Evolutionary conservation across 805 yeast genomes (phyloP).

Genomic region (Ogataea ramenticola): DNA sequence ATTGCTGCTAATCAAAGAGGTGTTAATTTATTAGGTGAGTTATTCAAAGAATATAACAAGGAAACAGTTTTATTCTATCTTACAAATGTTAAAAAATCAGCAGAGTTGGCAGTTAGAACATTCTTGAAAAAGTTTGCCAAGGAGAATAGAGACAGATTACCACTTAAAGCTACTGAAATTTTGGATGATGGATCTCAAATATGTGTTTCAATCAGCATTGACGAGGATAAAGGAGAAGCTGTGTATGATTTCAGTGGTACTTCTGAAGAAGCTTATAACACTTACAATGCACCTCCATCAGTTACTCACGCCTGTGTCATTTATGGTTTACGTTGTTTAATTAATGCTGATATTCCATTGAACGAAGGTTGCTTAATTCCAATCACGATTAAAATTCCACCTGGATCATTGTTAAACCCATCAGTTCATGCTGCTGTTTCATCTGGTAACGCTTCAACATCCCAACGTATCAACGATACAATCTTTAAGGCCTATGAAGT

Average conservation of each 20-base stretch:
- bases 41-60: conserved; percentile 33
- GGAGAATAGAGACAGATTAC: conserved; percentile 27
- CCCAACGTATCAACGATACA: conserved; percentile 81
- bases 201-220: conserved; percentile 32
- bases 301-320: conserved; percentile 46
- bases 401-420: conserved; percentile 26
- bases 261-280: conserved; percentile 41
- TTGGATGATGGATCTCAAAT: conserved; percentile 49
- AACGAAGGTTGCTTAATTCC: conserved; percentile 43
- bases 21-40: conserved; percentile 30
- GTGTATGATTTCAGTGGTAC: conserved; percentile 43
- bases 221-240: conserved; percentile 30
- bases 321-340: conserved; percentile 40
- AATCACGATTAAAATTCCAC: conserved; percentile 21
- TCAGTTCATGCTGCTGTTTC: conserved; percentile 36
- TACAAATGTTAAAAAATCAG: conserved; percentile 34
- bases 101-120: conserved; percentile 33
- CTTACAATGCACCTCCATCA: conserved; percentile 46
- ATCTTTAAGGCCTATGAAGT: conserved; percentile 73
- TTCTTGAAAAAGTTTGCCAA: conserved; percentile 28
- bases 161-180: conserved; percentile 34
- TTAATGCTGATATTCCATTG: conserved; percentile 46
- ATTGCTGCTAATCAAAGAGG: conserved; percentile 42
- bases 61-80: conserved; percentile 34
- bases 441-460: conserved; percentile 58